Evolutionary conservation across 164 flowering plant genomes (phyloP).

Genomic region (Vitis cinerea): DNA sequence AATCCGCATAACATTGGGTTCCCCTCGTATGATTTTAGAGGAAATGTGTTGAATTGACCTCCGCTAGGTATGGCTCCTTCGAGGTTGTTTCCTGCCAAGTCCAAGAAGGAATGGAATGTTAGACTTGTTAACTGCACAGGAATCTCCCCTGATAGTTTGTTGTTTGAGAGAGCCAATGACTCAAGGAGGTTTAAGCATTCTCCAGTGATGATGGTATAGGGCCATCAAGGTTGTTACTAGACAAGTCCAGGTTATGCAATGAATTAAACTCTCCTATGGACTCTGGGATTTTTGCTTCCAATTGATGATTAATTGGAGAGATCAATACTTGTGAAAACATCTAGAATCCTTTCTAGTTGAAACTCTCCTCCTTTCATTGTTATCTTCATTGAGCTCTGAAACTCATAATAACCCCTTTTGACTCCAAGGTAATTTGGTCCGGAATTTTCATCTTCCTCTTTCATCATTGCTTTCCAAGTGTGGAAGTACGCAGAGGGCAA

Average conservation of each 20-base stretch:
- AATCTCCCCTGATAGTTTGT: conserved; percentile 1
- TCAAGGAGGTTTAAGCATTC: conserved; percentile 3
- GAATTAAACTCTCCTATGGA: conserved; percentile 1
- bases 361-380: conserved; percentile 1
- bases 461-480: conserved; percentile 3
- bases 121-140: not conserved
- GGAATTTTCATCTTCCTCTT: not conserved
- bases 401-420: not conserved
- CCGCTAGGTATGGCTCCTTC: too few species aligned
- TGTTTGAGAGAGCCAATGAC: conserved; percentile 9
- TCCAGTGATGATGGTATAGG: conserved; percentile 4
- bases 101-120: conserved; percentile 2
- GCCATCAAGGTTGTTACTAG: not conserved
- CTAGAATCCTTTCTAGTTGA: not conserved
- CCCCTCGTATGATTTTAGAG: too few species aligned
- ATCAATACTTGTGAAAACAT: conserved; percentile 5
- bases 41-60: too few species aligned
- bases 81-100: too few species aligned
- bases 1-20: too few species aligned
- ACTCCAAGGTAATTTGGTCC: not conserved
- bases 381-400: not conserved
- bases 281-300: conserved; percentile 7
- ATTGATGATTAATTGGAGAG: conserved; percentile 10
- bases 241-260: not conserved
- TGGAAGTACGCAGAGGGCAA: not conserved